Conservation (phyloP, 2,329 filamentous ascomycete genomes). For the Ophiostoma sp. region DNA sequence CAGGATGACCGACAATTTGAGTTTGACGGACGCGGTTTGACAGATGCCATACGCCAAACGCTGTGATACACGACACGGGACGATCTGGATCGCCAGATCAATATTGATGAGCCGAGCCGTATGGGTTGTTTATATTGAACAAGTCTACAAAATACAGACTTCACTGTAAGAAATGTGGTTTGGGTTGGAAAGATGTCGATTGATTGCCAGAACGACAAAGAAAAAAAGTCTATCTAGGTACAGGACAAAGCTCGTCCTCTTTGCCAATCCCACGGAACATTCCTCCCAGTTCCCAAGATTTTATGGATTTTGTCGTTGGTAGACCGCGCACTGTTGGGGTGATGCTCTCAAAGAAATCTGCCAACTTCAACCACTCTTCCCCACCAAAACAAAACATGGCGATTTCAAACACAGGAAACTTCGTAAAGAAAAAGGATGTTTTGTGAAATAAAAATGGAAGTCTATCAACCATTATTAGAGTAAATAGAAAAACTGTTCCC, state of each 20-base stretch:
- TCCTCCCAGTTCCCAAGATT: not conserved
- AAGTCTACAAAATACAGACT: not conserved
- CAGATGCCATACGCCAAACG: not conserved
- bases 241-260: not conserved
- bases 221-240: not conserved
- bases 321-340: not conserved
- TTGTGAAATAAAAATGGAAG: not conserved
- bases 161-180: not conserved
- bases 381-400: not conserved
- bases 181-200: not conserved
- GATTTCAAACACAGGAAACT: not conserved
- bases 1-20: not conserved
- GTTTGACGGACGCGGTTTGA: not conserved
- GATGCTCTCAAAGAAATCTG: not conserved
- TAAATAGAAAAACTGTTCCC: not conserved
- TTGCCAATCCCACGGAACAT: not conserved
- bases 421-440: not conserved
- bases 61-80: slow-evolving; percentile 14
- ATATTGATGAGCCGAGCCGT: not conserved
- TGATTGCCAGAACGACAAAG: not conserved
- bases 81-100: slow-evolving; percentile 9
- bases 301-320: not conserved
- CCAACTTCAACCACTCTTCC: not conserved
- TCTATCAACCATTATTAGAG: slow-evolving; percentile 13
- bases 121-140: not conserved